Conservation (phyloP, 805 yeast species). For the Saturnispora ahearnii region DNA sequence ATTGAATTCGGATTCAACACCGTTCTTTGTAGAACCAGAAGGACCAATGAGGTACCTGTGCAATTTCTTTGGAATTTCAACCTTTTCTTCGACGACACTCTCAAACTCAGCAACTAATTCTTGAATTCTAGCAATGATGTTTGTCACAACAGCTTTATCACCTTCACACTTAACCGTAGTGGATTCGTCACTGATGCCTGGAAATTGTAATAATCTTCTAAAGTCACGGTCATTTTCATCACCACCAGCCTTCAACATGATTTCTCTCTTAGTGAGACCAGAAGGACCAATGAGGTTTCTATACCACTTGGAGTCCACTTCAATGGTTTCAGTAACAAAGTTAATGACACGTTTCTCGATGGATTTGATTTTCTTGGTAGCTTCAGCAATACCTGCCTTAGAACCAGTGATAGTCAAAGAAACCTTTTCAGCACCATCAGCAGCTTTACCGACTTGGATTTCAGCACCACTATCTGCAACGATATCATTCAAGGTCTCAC, state of each 20-base stretch:
- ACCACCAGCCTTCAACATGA: constrained; percentile 74
- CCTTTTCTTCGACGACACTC: constrained; percentile 41
- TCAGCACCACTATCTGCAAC: constrained; percentile 61
- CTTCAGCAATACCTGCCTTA: constrained; percentile 62
- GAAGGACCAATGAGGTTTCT: constrained; percentile 69
- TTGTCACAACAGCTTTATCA: constrained; percentile 61
- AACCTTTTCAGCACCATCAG: constrained; percentile 35
- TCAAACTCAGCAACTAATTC: constrained; percentile 57
- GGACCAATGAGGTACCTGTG: constrained; percentile 76
- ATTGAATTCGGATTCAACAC: constrained; percentile 58
- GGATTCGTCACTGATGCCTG: constrained; percentile 55
- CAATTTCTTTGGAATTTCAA: constrained; percentile 59
- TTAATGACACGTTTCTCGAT: constrained; percentile 62
- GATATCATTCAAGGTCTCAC: constrained; percentile 75
- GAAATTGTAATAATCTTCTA: constrained; percentile 55
- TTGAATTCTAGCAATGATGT: constrained; percentile 53
- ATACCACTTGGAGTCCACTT: constrained; percentile 67
- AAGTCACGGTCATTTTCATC: constrained; percentile 38
- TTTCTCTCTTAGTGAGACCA: constrained; percentile 65
- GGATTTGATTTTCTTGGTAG: constrained; percentile 50
- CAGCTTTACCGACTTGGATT: constrained; percentile 35
- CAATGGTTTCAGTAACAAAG: constrained; percentile 45
- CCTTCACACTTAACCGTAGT: constrained; percentile 61
- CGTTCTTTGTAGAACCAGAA: constrained; percentile 65
- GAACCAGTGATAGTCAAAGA: constrained; percentile 73